Evolutionary conservation across 177 flowering plant genomes (phyloP).

Genomic region (Vitis hybrid): DNA sequence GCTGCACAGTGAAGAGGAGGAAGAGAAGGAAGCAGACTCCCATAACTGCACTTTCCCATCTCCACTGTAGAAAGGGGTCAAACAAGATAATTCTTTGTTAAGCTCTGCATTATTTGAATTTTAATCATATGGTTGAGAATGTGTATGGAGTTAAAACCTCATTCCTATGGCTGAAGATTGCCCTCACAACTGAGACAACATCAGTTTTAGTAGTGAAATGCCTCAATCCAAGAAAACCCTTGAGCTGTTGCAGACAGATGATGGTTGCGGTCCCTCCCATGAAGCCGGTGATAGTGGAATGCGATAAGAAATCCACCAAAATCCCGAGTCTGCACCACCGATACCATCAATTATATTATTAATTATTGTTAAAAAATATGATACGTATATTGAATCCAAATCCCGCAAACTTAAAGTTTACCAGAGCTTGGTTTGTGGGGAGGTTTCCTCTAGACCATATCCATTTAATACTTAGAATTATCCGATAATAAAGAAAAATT

Average conservation of each 20-base stretch:
- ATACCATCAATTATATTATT: background rate
- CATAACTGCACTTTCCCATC: slow-evolving; percentile 53
- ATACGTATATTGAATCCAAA: no score
- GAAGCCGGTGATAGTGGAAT: slow-evolving; percentile 78
- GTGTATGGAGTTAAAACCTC: slow-evolving; percentile 33
- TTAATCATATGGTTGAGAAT: no score
- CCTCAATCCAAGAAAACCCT: slow-evolving; percentile 65
- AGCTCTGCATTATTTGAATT: no score
- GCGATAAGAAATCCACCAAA: slow-evolving; percentile 83
- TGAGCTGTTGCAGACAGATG: slow-evolving; percentile 71
- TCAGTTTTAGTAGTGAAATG: slow-evolving; percentile 71
- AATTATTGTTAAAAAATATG: no score
- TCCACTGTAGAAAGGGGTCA: slow-evolving; percentile 45
- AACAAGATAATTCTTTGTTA: no score
- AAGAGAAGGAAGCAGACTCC: slow-evolving; percentile 58
- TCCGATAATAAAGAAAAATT: background rate
- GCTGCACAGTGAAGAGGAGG: slow-evolving; percentile 45
- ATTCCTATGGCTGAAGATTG: slow-evolving; percentile 38
- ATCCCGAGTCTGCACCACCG: slow-evolving; percentile 58
- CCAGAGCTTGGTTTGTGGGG: no score
- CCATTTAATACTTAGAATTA: background rate
- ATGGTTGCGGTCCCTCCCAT: slow-evolving; percentile 82
- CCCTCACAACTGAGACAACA: slow-evolving; percentile 48
- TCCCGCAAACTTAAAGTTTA: no score
- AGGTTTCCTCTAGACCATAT: no score